A percentile compares a stretch with the other conserved stretches of the same genome.
Evolutionary conservation across 2,329 filamentous ascomycete species (phyloP).

Genomic region (Exophiala sp.): DNA sequence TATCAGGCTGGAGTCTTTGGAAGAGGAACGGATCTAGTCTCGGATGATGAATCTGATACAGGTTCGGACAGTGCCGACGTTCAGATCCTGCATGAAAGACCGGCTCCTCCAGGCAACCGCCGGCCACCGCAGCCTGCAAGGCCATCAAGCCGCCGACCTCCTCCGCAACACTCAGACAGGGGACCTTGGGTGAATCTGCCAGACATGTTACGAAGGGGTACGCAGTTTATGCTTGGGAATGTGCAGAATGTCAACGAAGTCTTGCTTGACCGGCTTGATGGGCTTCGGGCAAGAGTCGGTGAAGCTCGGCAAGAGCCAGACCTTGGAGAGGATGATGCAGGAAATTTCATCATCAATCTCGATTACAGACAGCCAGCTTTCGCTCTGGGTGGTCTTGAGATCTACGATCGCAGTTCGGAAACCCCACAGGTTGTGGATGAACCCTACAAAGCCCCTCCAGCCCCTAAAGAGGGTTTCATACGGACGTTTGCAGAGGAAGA

Average conservation of each 20-base stretch:
- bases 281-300: constrained; percentile 24
- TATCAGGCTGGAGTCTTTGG: constrained; percentile 20
- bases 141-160: constrained; percentile 29
- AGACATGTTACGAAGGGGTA: constrained; percentile 15
- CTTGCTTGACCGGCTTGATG: constrained; percentile 20
- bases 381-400: constrained; percentile 30
- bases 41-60: not conserved
- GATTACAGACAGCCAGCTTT: constrained; percentile 44
- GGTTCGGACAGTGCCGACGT: constrained; percentile 43
- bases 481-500: constrained; percentile 66
- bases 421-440: constrained; percentile 25
- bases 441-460: constrained; percentile 56
- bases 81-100: constrained; percentile 39
- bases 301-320: not conserved
- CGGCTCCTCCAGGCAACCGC: constrained; percentile 9
- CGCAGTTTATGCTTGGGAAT: constrained; percentile 17
- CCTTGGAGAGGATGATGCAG: constrained; percentile 18
- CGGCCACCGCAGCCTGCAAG: constrained; percentile 16
- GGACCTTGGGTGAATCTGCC: constrained; percentile 14
- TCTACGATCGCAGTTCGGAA: constrained; percentile 22
- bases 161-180: constrained; percentile 13
- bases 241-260: constrained; percentile 11
- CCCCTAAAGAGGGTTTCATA: constrained; percentile 70
- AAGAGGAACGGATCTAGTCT: not conserved
- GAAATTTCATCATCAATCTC: constrained; percentile 26